These are phyloP conservation scores for Curvularia hawaiiensis DNA, from an alignment of 2,329 filamentous ascomycete genomes.

Conservation along the genomic window DNA sequence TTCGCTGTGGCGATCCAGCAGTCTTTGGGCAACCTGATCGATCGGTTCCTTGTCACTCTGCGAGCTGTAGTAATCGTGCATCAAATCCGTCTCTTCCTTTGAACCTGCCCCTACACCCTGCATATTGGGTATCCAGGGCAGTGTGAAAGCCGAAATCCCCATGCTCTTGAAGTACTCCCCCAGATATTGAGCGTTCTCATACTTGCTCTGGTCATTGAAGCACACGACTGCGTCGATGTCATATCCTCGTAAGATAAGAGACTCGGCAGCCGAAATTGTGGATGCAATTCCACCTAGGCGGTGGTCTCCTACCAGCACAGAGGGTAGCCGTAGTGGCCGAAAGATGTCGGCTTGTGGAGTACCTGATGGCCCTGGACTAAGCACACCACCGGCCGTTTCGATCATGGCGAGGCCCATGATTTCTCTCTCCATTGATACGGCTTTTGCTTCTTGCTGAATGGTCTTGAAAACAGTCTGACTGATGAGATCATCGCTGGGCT, in stretches of 20 bases:
- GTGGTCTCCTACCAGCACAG: constrained; percentile 75
- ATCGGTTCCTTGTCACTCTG: constrained; percentile 49
- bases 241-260: constrained; percentile 76
- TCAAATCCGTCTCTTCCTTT: constrained; percentile 59
- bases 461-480: constrained; percentile 22
- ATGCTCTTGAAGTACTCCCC: constrained; percentile 67
- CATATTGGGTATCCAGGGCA: constrained; percentile 64
- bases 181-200: constrained; percentile 72
- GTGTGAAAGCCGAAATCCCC: constrained; percentile 60
- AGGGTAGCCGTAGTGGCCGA: constrained; percentile 72
- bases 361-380: constrained; percentile 78
- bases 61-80: constrained; percentile 67
- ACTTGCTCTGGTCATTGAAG: constrained; percentile 67
- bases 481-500: constrained; percentile 35
- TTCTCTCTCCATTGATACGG: constrained; percentile 1
- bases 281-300: constrained; percentile 79
- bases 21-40: constrained; percentile 54
- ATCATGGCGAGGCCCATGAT: constrained; percentile 60
- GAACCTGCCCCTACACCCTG: constrained; percentile 25
- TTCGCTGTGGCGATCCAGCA: constrained; percentile 60
- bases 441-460: constrained; percentile 19
- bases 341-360: constrained; percentile 80
- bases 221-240: constrained; percentile 73
- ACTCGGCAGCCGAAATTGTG: constrained; percentile 81
- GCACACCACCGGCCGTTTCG: constrained; percentile 82